A percentile compares a stretch with the other conserved stretches of the same genome.
Evolutionary conservation across 768 basidiomycete genomes (phyloP).

Genomic region (Mycena albidolilacea): DNA sequence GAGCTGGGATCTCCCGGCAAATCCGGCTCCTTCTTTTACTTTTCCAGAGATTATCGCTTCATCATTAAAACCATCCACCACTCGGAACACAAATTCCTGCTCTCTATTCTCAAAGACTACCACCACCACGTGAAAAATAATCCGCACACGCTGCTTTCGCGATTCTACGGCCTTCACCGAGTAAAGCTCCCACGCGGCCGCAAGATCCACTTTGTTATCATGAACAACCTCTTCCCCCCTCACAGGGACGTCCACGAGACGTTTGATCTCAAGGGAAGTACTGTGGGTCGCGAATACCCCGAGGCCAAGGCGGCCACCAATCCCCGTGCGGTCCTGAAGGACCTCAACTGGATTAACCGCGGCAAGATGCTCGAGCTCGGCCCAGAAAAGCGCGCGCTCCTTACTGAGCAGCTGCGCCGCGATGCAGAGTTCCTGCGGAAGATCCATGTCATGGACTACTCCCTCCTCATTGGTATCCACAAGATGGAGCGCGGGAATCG

Average conservation of each 20-base stretch:
- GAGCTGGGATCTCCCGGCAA: conserved; percentile 99
- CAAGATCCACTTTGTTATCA: conserved; percentile 99
- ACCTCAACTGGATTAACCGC: conserved; percentile 95
- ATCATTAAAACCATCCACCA: conserved; percentile 99
- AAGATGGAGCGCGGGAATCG: conserved; percentile 91
- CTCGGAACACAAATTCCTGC: conserved; percentile 93
- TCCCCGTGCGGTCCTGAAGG: conserved; percentile 92
- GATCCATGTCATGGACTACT: conserved; percentile 97
- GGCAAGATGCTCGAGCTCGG: conserved; percentile 88
- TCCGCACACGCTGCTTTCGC: conserved; percentile 92
- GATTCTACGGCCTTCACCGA: conserved; percentile 97
- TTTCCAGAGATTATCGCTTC: conserved; percentile 98
- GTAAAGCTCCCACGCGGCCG: conserved; percentile 94
- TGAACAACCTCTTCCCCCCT: conserved; percentile 99
- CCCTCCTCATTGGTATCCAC: conserved; percentile 94
- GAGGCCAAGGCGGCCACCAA: conserved; percentile 87
- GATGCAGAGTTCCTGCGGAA: conserved; percentile 89
- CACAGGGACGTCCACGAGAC: conserved; percentile 99
- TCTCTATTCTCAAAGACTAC: conserved; percentile 87
- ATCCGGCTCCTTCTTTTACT: conserved; percentile 99
- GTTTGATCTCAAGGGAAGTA: conserved; percentile 96
- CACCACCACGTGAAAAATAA: conserved; percentile 89
- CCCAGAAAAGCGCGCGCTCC: conserved; percentile 92
- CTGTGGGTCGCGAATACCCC: conserved; percentile 89
- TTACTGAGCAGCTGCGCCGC: conserved; percentile 91